Conservation (phyloP, 1,139 yeast genomes). For the Geotrichum restrictum region DNA sequence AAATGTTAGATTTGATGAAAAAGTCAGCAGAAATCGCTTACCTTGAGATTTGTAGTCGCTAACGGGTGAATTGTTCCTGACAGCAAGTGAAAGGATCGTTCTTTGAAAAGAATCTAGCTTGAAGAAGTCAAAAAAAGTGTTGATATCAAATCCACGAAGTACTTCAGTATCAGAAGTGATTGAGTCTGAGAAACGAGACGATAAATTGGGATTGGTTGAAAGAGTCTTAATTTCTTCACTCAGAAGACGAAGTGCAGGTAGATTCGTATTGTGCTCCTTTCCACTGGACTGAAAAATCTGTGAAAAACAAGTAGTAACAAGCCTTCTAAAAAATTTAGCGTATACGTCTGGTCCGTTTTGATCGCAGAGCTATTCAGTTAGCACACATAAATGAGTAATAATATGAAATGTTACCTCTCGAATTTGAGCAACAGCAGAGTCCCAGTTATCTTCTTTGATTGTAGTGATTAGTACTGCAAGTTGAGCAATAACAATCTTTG, state of each 20-base stretch:
- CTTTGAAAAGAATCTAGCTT: conserved; percentile 26
- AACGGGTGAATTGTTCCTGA: conserved; percentile 1
- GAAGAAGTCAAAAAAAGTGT: conserved; percentile 26
- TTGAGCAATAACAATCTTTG: conserved; percentile 51
- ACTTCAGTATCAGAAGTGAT: conserved; percentile 31
- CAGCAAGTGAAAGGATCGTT: conserved; percentile 20
- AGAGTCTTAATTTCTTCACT: conserved; percentile 26
- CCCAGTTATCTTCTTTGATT: conserved; percentile 44
- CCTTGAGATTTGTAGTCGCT: not conserved
- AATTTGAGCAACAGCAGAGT: conserved; percentile 46
- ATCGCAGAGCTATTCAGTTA: conserved; percentile 38
- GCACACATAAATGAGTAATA: not conserved
- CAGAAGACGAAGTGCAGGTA: conserved; percentile 24
- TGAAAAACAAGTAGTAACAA: conserved; percentile 35
- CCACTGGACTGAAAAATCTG: conserved; percentile 36
- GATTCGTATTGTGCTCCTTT: conserved; percentile 26
- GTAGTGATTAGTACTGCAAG: conserved; percentile 50
- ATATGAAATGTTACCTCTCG: conserved; percentile 34
- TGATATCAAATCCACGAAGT: conserved; percentile 30
- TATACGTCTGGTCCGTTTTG: conserved; percentile 40
- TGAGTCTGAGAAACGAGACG: conserved; percentile 32
- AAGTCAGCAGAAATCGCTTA: not conserved
- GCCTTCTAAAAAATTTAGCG: conserved; percentile 38
- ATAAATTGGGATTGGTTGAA: conserved; percentile 30
- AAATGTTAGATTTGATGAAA: conserved; percentile 19